Conservation (phyloP, 164 flowering plant genomes). For the Aristolochia californica region DNA sequence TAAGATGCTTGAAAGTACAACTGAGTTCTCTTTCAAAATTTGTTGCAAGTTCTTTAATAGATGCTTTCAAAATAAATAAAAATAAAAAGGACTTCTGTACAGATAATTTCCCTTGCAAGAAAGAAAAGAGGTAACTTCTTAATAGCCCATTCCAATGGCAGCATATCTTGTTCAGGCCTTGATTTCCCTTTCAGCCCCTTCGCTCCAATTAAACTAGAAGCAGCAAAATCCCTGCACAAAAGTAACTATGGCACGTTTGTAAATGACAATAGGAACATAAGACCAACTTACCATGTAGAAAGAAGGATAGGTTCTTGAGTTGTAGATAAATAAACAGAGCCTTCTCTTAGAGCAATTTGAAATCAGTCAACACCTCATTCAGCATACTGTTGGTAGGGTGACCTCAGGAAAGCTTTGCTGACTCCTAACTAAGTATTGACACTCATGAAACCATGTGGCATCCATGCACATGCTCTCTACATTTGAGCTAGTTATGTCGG, state of each 20-base stretch:
- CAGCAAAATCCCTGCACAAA: conserved; percentile 55
- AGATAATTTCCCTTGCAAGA: too few relatives aligned
- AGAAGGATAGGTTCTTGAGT: not conserved
- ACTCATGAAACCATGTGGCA: conserved; percentile 88
- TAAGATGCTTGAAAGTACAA: too few relatives aligned
- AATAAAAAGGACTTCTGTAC: too few relatives aligned
- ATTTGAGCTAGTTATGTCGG: too few relatives aligned
- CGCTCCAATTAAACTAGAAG: conserved; percentile 59
- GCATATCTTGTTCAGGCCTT: conserved; percentile 94
- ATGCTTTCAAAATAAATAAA: too few relatives aligned
- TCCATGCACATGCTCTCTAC: conserved; percentile 78
- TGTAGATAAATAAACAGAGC: not conserved
- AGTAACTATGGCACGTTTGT: not conserved
- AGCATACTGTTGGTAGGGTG: conserved; percentile 80
- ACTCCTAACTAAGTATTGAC: conserved; percentile 65
- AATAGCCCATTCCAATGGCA: conserved; percentile 61
- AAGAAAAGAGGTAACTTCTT: too few relatives aligned
- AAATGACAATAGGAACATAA: not conserved
- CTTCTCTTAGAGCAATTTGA: not conserved
- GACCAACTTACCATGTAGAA: not conserved
- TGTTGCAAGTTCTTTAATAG: too few relatives aligned
- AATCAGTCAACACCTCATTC: conserved; percentile 89
- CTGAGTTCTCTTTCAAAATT: too few relatives aligned
- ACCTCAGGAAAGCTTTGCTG: conserved; percentile 76
- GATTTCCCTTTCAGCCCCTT: conserved; percentile 64